Base-by-base conservation (phyloP, 345 rosid species). In the Gossypium raimondii region DNA sequence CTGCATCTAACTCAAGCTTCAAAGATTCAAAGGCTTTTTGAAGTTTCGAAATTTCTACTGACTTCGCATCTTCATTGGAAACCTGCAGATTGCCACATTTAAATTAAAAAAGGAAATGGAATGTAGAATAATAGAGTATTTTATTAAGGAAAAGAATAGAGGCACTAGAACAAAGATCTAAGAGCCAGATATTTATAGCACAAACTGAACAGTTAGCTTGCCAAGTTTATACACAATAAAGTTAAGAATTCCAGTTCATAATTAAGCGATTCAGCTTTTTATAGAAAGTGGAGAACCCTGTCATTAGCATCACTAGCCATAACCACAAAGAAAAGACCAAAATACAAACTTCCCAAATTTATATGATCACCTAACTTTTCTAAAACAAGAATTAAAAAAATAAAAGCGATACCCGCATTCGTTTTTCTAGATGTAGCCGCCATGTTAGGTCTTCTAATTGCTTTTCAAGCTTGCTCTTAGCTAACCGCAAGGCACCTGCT, bases 381-480 rank as follows among this genome's bases (percentile, higher is more conserved):
- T 25, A 63, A 73, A 64, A 80, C 22, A 80, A 63, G 22, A 78
- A 70, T 56, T 67, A 29, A 69, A 74, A 14, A 76, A 55, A 11
- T 43, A 79, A 76, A 47, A 79, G 7, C 47, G 72, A 77, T 95
- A 95, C 99, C 87, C 98, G 88, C 81, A 95, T 70, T 84, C 94
- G 82, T 85, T 88, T 95, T 82, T 95, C 99, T 9, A 95, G 86
- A 73, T 90, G 92, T 77, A 95, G 78, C 76, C 99, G 87, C 97
- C 92, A 93, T 62, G 95, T 87, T 69, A 95, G 88, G 80, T 95
- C 99, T 78, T 95, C 99, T 73, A 95, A 76, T 76, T 89, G 92
- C 87, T 90, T 90, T 87, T 95, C 97, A 81, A 95, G 97, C 80
- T 95, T 93, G 86, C 57, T 89, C 87, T 95, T 95, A 43, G 98